Evolutionary conservation across 345 rosid species (phyloP), one percentile per base, ranked within the genome.

Genomic region (Salix udensis): DNA sequence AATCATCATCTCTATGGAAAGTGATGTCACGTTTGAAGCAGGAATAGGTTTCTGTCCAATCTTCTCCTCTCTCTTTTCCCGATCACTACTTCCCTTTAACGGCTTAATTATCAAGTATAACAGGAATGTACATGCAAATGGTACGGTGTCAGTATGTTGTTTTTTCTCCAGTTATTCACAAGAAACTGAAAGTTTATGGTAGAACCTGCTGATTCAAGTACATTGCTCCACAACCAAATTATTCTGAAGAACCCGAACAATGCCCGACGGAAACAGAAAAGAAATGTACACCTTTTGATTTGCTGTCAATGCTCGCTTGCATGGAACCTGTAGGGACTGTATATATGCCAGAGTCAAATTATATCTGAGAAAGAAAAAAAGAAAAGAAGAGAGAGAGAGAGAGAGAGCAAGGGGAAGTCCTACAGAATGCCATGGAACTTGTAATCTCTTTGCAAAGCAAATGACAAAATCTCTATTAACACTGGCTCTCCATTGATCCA

Each of bases 1-100:
- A 28, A 42, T 53, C 68, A 37, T 16, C 9, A 30, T 14, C 21
- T 36, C 26, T 28, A 24, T 66, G 37, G 46, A 74, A 61, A 74
- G 19, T 74, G 75, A 83, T 70, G 81, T 71, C 81, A 65, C 67
- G 48, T 50, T 71, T 1, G 16, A 52, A 19, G 62, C 28, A 9
- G 26, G 64, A 23, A n/a, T 10, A 23, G 64, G 28, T 58, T 58
- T 58, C 64, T 9, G 64, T n/a, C 23, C 23, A 58, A 23, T 28
- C 70, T 68, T 42, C 67, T 26, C 28, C 50, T 55, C 65, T 24
- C 8, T 28, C 10, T 34, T 26, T n/a, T 67, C 19, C 30, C 1
- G 24, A n/a, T 19, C 16, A 28, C 9, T 42, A 62, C 10, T 6
- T 11, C 58, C 26, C 2, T 42, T 2, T 0, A n/a, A 61, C 28